Conservation (phyloP, 768 basidiomycete genomes). For the Xerocomellus chrysenteron region DNA sequence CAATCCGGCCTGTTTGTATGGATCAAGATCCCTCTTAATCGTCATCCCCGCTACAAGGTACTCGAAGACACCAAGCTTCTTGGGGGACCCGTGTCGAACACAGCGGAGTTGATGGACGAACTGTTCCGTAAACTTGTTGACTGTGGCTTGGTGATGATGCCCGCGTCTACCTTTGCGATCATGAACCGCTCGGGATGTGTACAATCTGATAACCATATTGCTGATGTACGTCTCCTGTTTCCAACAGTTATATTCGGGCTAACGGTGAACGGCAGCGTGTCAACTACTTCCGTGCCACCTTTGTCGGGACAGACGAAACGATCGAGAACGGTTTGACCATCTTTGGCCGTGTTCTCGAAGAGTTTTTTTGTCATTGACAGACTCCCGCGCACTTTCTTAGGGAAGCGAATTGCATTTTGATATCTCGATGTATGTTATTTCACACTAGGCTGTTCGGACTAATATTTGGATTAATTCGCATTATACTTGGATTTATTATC, state of each 20-base stretch:
- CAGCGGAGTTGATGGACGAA: slow-evolving; percentile 47
- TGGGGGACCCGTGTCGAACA: slow-evolving; percentile 37
- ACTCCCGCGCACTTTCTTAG: background rate
- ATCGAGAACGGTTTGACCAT: slow-evolving; percentile 44
- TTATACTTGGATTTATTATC: background rate
- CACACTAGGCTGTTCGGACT: background rate
- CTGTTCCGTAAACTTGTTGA: slow-evolving; percentile 44
- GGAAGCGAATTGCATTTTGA: background rate
- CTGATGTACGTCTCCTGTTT: slow-evolving; percentile 36
- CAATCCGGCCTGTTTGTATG: slow-evolving; percentile 59
- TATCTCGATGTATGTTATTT: background rate
- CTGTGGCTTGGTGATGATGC: slow-evolving; percentile 47
- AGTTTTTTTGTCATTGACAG: slow-evolving; percentile 36
- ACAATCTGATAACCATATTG: slow-evolving; percentile 31
- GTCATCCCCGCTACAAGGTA: slow-evolving; percentile 40
- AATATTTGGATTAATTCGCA: background rate
- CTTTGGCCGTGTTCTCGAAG: slow-evolving; percentile 37
- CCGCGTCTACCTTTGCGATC: slow-evolving; percentile 46
- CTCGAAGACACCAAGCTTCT: slow-evolving; percentile 18
- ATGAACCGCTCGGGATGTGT: slow-evolving; percentile 28
- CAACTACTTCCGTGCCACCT: slow-evolving; percentile 46
- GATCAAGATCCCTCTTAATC: slow-evolving; percentile 44
- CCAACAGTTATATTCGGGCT: background rate
- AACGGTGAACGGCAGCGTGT: slow-evolving; percentile 31
- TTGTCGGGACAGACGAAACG: slow-evolving; percentile 48